These are phyloP conservation scores for Sonneratia caseolaris DNA, from an alignment of 345 rosid genomes.

Conservation along the genomic window DNA sequence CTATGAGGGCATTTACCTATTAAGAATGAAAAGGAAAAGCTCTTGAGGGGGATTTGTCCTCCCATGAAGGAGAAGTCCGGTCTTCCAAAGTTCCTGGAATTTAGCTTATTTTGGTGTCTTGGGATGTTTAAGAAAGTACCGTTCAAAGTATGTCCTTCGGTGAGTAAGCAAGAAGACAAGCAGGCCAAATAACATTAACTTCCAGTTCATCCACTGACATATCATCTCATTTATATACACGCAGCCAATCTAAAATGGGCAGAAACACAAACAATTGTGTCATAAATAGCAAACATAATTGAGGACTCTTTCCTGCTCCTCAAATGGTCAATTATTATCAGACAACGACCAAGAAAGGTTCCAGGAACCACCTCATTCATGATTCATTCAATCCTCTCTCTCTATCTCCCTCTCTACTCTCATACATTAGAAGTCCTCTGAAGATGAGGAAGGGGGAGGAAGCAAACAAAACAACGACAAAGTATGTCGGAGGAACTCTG, in stretches of 20 bases:
- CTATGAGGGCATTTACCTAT: too few species aligned
- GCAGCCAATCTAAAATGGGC: background rate
- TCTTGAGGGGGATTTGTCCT: too few species aligned
- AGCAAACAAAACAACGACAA: background rate
- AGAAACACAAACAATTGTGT: background rate
- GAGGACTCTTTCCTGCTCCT: slow-evolving; percentile 28
- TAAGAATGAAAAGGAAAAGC: too few species aligned
- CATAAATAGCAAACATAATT: background rate
- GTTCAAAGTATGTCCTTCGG: too few species aligned
- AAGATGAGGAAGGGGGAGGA: background rate
- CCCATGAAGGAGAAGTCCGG: too few species aligned
- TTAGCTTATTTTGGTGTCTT: too few species aligned
- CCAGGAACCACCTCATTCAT: slow-evolving; percentile 19
- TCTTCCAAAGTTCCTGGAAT: too few species aligned
- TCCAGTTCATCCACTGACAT: background rate
- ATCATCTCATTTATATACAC: background rate
- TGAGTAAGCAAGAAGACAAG: too few species aligned
- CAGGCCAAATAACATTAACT: background rate
- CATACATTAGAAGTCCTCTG: background rate
- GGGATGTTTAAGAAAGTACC: too few species aligned
- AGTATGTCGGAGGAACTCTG: background rate
- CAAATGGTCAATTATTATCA: slow-evolving; percentile 11
- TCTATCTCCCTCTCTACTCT: background rate
- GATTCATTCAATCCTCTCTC: slow-evolving; percentile 3
- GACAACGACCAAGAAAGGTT: slow-evolving; percentile 18